Percentiles rank a stretch among this genome's conserved stretches.
Evolutionary conservation across 768 basidiomycete species (phyloP).

Genomic region (Kwoniella bestiolae): DNA sequence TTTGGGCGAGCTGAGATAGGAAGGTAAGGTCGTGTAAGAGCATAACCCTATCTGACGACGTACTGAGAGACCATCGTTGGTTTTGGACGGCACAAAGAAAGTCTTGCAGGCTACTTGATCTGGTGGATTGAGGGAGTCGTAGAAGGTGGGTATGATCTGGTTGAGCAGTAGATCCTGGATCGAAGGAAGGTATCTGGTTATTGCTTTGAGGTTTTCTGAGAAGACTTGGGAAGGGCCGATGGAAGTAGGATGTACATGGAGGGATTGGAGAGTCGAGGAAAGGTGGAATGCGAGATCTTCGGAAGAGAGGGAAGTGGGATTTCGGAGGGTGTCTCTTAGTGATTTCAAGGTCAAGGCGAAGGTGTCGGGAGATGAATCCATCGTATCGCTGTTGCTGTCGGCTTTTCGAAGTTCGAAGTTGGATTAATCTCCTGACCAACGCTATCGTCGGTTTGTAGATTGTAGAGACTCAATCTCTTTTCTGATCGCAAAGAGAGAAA

Average conservation of each 20-base stretch:
- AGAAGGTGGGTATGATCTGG: slow-evolving; percentile 73
- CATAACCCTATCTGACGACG: slow-evolving; percentile 33
- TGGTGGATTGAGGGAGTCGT: slow-evolving; percentile 62
- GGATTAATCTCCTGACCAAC: too few species aligned
- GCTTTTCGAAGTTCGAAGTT: too few species aligned
- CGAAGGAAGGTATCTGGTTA: slow-evolving; percentile 58
- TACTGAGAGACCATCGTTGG: not conserved
- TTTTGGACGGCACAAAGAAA: slow-evolving; percentile 62
- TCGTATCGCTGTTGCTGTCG: slow-evolving; percentile 24
- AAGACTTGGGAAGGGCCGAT: slow-evolving; percentile 4
- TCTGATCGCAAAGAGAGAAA: slow-evolving; percentile 28
- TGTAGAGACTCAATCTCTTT: too few species aligned
- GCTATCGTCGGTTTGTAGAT: too few species aligned
- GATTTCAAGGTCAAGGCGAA: slow-evolving; percentile 19
- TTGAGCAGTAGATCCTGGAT: slow-evolving; percentile 72
- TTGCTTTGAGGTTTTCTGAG: slow-evolving; percentile 13
- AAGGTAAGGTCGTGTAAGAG: slow-evolving; percentile 70
- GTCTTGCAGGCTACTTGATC: slow-evolving; percentile 63
- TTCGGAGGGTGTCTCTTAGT: slow-evolving; percentile 38
- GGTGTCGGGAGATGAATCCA: not conserved
- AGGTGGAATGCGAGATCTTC: slow-evolving; percentile 22
- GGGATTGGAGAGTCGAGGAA: slow-evolving; percentile 24
- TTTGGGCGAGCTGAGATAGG: slow-evolving; percentile 59
- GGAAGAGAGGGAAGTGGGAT: slow-evolving; percentile 9
- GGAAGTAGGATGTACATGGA: slow-evolving; percentile 36